Evolutionary conservation across 1,139 yeast genomes (phyloP).

Genomic region (Kluyveromyces marxianus): DNA sequence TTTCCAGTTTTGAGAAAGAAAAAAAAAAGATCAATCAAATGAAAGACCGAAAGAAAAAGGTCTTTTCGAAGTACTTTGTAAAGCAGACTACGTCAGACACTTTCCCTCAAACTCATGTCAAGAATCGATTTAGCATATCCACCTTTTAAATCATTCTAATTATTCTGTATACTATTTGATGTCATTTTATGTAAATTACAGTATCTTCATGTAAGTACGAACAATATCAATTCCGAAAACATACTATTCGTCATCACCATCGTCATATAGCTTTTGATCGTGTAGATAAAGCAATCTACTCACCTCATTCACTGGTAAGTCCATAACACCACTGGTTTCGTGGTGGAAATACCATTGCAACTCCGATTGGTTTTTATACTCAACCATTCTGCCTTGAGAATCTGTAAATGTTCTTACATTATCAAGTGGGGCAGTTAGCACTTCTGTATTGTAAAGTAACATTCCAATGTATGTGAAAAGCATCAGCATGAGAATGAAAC

Average conservation of each 20-base stretch:
- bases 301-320: conserved; percentile 61
- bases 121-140: too few species aligned
- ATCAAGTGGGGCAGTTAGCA: conserved; percentile 51
- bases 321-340: conserved; percentile 70
- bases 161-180: conserved; percentile 1
- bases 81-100: too few species aligned
- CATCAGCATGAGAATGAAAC: conserved; percentile 48
- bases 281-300: conserved; percentile 49
- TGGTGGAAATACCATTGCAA: conserved; percentile 34
- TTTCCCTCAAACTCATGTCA: too few species aligned
- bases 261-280: background rate
- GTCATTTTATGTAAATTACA: background rate
- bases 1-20: too few species aligned
- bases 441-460: conserved; percentile 66
- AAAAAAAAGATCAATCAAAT: too few species aligned
- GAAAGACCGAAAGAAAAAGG: too few species aligned
- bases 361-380: conserved; percentile 24
- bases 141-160: background rate
- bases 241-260: background rate
- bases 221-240: background rate
- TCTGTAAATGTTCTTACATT: conserved; percentile 64
- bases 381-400: conserved; percentile 49
- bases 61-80: too few species aligned
- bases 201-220: background rate
- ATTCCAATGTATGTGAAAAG: conserved; percentile 63